Evolutionary conservation across 2,329 filamentous ascomycete species (phyloP), one percentile per base, ranked within the genome.

Genomic region (Ilyonectria robusta): DNA sequence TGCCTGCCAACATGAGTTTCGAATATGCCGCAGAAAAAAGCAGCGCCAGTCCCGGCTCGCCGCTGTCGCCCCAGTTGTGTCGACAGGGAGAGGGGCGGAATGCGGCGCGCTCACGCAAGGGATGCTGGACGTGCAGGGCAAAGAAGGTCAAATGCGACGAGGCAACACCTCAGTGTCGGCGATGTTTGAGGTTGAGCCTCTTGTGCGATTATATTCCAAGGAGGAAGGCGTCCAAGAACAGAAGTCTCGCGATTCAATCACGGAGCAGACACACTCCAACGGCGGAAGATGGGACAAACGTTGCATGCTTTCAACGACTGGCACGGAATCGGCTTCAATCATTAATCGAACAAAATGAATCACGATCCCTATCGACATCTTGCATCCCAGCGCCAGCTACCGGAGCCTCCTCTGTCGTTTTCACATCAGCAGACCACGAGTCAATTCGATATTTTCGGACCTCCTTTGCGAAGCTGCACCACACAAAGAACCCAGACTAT

Each of bases 401-500:
- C 64, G 47, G 68, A 62, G 42, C 69, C 65, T 54, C 62, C 40
- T 73, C 76, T 13, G 44, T 78, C 11, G 65, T 73, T 17, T 70
- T 81, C 11, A 75, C 70, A 19, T 72, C 70, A 6, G 66, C 72
- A 6, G 80, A 81, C 35, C 77, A 80, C 53, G 78, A 81, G 58
- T 77, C 80, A 2, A 80, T 81, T 13, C 75, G 73, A 15, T 79
- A 79, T 59, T 81, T 80, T 58, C 77, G 80, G 10, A 80, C 79
- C 6, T 76, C 72, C 2, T 80, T 80, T 60, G 77, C 78, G n/a
- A 75, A 72, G 50, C 63, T 75, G 19, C 73, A 81, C 31, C 79
- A 81, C 60, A 81, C 79, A 35, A 81, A 81, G 56, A 80, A 80
- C 35, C 77, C 78, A 1, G 74, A 79, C n/a, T 81, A 75, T 31